Evolutionary conservation across 176 grass and related monocot species (phyloP).

Genomic region (Guadua angustifolia): DNA sequence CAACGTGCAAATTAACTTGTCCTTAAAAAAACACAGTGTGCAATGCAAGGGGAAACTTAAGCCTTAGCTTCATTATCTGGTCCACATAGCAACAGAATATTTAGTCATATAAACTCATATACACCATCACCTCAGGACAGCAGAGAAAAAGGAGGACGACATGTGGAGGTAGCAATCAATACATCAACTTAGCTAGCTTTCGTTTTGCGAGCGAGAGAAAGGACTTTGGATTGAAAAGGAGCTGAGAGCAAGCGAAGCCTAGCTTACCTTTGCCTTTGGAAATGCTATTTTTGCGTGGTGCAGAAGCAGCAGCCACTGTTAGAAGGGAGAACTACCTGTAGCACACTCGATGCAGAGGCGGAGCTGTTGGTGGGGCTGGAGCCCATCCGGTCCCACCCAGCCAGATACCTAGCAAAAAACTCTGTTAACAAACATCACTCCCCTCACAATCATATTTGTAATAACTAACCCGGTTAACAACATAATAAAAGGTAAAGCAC

Average conservation of each 20-base stretch:
- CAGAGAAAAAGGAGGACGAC: neutral
- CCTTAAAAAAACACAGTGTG: neutral
- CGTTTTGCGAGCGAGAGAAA: conserved; percentile 21
- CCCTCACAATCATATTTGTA: too few relatives aligned
- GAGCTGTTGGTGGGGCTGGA: too few relatives aligned
- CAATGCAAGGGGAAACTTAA: too few relatives aligned
- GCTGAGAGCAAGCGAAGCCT: conserved; percentile 11
- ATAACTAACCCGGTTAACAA: too few relatives aligned
- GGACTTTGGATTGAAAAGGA: conserved; percentile 40
- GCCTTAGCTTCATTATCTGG: too few relatives aligned
- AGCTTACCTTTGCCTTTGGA: conserved; percentile 15
- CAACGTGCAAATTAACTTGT: neutral
- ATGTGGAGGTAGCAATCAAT: neutral
- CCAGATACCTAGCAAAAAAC: too few relatives aligned
- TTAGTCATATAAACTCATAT: neutral
- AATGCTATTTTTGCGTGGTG: conserved; percentile 36
- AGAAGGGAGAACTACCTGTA: neutral
- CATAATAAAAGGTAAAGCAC: too few relatives aligned
- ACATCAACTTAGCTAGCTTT: neutral
- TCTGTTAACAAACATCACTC: too few relatives aligned
- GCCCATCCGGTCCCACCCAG: too few relatives aligned
- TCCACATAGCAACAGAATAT: neutral
- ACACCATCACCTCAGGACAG: neutral
- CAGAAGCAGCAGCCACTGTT: conserved; percentile 26
- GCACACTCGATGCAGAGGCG: neutral